Base-by-base conservation (phyloP, 352 stramenopile species). In the Phytophthora sojae region DNA sequence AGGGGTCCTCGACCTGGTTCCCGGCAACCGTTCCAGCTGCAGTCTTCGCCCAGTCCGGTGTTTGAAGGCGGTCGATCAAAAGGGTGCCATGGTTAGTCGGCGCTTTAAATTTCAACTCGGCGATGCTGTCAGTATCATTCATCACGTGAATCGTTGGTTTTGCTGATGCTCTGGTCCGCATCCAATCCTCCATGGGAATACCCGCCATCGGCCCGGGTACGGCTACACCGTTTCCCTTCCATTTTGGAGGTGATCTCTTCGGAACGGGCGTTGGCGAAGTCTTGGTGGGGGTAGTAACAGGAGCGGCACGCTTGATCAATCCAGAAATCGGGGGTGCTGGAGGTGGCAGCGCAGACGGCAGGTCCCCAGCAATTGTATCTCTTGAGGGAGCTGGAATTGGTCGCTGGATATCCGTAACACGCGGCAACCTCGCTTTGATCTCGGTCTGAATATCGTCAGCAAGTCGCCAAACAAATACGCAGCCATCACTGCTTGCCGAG, bases 381-480 rank as follows among this genome's bases (percentile, higher is more conserved):
- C 23, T 47, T 14, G 69, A 75, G 39, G 82, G 82, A 3, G 57
- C 55, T 57, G 73, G 81, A 55, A 71, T 70, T 15, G 67, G 53
- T 0, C 39, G 57, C n/a, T 78, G 65, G 0, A 44, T 35, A 9
- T 92, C 82, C 26, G 50, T 65, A 15, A 86, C 69, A 19, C 71
- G 71, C 23, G 78, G 84, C 11, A 95, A 51, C 5, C 69, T 73
- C 4, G 82, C 52, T 32, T 94, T 94, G 37, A 95, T 93, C 4
- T 81, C 75, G 14, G 57, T 68, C 57, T 95, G 86, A 51, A 97
- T 82, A 30, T 93, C 83, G 9, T 95, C 84, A 3, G 84, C 81
- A 11, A 97, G 77, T 53, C 92, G 55, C 92, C 92, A 97, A 23
- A 97, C 89, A 54, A 97, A 95, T 45, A 97, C 83, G 39, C 86